These are phyloP conservation scores for Linderniella brevidens DNA, from an alignment of 257 asterid species.

Conservation along the genomic window DNA sequence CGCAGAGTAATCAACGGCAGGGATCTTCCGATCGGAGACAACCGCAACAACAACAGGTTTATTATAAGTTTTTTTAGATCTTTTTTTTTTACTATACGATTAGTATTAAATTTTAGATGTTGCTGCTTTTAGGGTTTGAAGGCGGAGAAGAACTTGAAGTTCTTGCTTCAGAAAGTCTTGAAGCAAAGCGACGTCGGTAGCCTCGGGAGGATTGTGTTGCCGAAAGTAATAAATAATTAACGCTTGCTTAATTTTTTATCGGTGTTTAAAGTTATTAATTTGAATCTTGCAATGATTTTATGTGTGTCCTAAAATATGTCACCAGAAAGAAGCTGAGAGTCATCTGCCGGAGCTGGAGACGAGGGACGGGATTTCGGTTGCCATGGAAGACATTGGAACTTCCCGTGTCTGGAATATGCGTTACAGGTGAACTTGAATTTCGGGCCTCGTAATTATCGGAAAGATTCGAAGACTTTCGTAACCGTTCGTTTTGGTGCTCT, in stretches of 20 bases:
- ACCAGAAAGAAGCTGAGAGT: conserved; percentile 80
- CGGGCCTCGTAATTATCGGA: neutral
- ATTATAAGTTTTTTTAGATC: neutral
- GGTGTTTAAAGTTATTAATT: neutral
- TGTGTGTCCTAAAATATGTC: neutral
- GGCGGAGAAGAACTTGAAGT: conserved; percentile 64
- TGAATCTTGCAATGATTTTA: neutral
- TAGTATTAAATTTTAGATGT: neutral
- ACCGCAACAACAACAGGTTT: conserved; percentile 24
- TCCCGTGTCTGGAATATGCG: conserved; percentile 81
- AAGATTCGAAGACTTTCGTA: neutral
- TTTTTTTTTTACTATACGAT: neutral
- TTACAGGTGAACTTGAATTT: conserved; percentile 32
- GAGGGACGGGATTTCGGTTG: conserved; percentile 75
- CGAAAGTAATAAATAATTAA: conserved; percentile 39
- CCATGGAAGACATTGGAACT: conserved; percentile 87
- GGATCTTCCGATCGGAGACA: conserved; percentile 18
- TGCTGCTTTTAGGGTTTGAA: conserved; percentile 28
- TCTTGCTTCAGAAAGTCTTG: conserved; percentile 88
- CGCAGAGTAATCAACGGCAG: conserved; percentile 18
- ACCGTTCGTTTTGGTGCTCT: neutral
- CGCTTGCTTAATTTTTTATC: neutral
- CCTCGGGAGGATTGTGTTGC: conserved; percentile 88
- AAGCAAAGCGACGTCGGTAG: conserved; percentile 98
- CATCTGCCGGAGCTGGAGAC: conserved; percentile 85